phyloP scores from a whole-genome alignment of 345 rosid genomes.

The Citrus inodora region DNA sequence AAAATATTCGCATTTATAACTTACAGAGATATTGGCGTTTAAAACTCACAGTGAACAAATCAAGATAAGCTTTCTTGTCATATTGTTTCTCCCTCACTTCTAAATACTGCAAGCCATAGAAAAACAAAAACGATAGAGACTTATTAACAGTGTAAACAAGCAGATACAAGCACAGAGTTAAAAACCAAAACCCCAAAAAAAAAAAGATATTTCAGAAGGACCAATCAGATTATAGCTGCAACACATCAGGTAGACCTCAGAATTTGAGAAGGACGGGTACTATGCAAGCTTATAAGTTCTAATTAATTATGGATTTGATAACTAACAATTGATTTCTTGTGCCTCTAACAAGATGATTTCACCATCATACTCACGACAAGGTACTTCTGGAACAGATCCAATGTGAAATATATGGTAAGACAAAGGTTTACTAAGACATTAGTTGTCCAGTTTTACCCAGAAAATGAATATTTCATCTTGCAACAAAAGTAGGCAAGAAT shows the following conservation, averaged over 20 bases:
- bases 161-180: background rate
- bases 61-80: conserved; percentile 74
- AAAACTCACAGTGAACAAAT: conserved; percentile 71
- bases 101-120: conserved; percentile 42
- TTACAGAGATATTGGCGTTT: background rate
- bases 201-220: background rate
- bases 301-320: background rate
- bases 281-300: background rate
- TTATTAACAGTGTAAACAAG: background rate
- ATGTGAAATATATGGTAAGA: too few species aligned
- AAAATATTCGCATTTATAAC: background rate
- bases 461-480: too few species aligned
- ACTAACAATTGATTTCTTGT: background rate
- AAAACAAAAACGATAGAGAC: conserved; percentile 1
- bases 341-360: background rate
- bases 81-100: conserved; percentile 95
- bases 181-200: background rate
- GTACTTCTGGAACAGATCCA: background rate
- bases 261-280: background rate
- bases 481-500: too few species aligned
- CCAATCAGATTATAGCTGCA: background rate
- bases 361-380: background rate
- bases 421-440: too few species aligned
- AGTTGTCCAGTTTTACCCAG: too few species aligned
- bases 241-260: background rate